A percentile compares a stretch with the other conserved stretches of the same genome.
Evolutionary conservation across 1,284 basidiomycete genomes (phyloP).

Genomic region (Papiliotrema flavescens): DNA sequence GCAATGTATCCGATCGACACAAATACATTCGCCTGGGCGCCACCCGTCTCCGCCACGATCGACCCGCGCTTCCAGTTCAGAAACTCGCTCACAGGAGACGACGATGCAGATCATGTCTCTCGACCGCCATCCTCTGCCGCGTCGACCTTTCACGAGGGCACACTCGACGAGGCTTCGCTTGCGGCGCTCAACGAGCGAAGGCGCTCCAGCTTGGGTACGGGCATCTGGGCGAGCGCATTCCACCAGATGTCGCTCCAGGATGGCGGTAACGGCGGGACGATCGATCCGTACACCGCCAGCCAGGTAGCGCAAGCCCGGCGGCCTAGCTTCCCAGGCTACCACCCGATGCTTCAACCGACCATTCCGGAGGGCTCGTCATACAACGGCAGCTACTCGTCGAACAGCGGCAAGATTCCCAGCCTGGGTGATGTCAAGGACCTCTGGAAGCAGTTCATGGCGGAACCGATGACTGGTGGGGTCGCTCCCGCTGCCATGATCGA

Average conservation of each 20-base stretch:
- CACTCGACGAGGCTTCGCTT: conserved; percentile 7
- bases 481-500: not conserved
- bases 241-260: conserved; percentile 41
- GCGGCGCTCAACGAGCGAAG: conserved; percentile 15
- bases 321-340: conserved; percentile 24
- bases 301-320: conserved; percentile 12
- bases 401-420: conserved; percentile 18
- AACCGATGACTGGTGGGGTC: conserved; percentile 11
- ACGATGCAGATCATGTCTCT: conserved; percentile 4
- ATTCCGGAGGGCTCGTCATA: conserved; percentile 2
- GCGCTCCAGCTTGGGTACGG: conserved; percentile 23
- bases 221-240: conserved; percentile 40
- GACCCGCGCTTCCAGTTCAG: conserved; percentile 10
- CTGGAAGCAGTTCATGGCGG: conserved; percentile 43
- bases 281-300: conserved; percentile 13
- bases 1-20: not conserved
- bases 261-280: not conserved
- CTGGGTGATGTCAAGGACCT: conserved; percentile 38
- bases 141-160: conserved; percentile 10
- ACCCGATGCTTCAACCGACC: not conserved
- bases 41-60: conserved; percentile 4
- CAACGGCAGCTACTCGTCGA: conserved; percentile 7
- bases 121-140: conserved; percentile 12
- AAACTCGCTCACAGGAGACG: not conserved
- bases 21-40: conserved; percentile 1